A percentile compares a stretch with the other conserved stretches of the same genome.
phyloP scores from a whole-genome alignment of 225 moss, liverwort and hornwort species.

The Physcomitrium patens region DNA sequence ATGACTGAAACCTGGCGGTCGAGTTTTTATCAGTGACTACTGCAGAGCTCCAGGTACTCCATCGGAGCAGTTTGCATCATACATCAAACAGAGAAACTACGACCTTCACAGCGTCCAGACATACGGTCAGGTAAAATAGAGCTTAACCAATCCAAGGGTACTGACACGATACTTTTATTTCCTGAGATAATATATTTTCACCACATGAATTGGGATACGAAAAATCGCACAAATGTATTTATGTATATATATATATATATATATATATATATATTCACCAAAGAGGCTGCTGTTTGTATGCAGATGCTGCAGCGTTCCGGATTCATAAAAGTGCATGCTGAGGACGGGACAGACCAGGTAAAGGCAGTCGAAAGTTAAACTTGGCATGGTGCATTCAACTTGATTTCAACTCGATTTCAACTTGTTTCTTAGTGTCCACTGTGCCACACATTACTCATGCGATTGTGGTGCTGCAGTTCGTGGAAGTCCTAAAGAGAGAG shows the following conservation, averaged over 20 bases:
- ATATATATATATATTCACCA: background rate
- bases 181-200: background rate
- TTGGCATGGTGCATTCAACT: background rate
- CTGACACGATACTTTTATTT: no score
- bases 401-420: background rate
- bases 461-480: conserved; percentile 57
- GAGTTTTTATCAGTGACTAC: conserved; percentile 91
- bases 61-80: conserved; percentile 77
- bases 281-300: conserved; percentile 3
- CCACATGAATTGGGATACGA: background rate
- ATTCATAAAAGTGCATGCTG: conserved; percentile 72
- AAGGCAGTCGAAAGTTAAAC: background rate
- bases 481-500: conserved; percentile 71
- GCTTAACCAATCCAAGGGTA: background rate
- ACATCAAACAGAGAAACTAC: conserved; percentile 88
- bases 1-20: conserved; percentile 92
- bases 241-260: no score
- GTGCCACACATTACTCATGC: background rate
- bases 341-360: conserved; percentile 93
- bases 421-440: background rate
- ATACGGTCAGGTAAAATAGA: conserved; percentile 72
- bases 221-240: background rate
- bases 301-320: conserved; percentile 90
- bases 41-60: conserved; percentile 73
- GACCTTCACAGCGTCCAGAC: conserved; percentile 77